Conservation (phyloP, 2,329 filamentous ascomycete species). For the Neofusicoccum parvum region DNA sequence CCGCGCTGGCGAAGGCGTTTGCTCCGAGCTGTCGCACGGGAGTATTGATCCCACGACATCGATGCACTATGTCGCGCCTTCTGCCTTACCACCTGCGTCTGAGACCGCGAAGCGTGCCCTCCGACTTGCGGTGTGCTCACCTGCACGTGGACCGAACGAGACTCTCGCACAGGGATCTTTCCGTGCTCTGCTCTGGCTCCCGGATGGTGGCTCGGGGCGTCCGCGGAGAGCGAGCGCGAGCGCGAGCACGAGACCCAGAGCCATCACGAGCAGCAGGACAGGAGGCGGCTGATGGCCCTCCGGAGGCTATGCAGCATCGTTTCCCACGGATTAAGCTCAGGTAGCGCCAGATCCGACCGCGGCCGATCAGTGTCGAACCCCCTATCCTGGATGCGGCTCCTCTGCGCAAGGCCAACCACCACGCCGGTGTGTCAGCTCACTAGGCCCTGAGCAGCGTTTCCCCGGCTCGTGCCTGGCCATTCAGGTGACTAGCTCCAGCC, state of each 20-base stretch:
- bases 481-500: neutral
- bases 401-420: neutral
- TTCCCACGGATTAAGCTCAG: neutral
- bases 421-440: neutral
- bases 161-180: neutral
- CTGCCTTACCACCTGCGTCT: neutral
- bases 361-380: neutral
- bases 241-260: neutral
- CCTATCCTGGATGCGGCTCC: conserved; percentile 13
- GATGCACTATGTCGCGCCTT: conserved; percentile 1
- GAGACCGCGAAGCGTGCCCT: neutral
- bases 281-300: too few relatives aligned
- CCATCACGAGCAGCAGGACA: neutral
- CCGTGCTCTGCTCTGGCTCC: too few relatives aligned
- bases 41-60: conserved; percentile 13
- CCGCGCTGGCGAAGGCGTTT: neutral
- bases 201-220: neutral
- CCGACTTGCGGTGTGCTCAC: conserved; percentile 10
- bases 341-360: neutral
- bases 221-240: neutral
- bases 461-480: neutral
- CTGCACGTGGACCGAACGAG: neutral
- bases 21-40: neutral
- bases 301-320: neutral
- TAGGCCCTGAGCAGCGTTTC: neutral